These are phyloP conservation scores for Trichoderma gamsii DNA, from an alignment of 495 filamentous ascomycete species.

Conservation along the genomic window DNA sequence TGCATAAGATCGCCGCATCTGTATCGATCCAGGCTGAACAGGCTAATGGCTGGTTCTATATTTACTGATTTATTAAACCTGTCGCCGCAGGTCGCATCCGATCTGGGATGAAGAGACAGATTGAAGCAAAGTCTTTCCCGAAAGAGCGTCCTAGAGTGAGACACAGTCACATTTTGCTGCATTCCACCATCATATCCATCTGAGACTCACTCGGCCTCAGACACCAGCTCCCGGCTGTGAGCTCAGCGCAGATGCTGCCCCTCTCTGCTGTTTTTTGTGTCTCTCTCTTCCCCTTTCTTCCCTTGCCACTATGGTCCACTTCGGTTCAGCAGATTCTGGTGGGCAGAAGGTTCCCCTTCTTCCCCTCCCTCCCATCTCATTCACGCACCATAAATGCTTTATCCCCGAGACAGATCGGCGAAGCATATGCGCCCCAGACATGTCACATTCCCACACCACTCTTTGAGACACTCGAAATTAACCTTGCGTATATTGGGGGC, in stretches of 20 bases:
- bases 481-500: neutral
- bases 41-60: neutral
- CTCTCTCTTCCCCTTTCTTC: neutral
- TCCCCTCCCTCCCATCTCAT: neutral
- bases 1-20: neutral
- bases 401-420: constrained; percentile 9
- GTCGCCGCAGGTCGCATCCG: neutral
- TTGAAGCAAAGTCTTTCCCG: neutral
- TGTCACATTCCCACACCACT: constrained; percentile 7
- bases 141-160: neutral
- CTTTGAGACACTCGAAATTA: constrained; percentile 1
- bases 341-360: neutral
- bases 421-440: constrained; percentile 8
- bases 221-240: neutral
- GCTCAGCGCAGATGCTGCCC: neutral
- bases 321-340: neutral
- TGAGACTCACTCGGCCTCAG: neutral
- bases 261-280: neutral
- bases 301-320: neutral
- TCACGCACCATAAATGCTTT: neutral
- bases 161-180: neutral
- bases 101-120: neutral
- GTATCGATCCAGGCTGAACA: neutral
- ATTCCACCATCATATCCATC: neutral
- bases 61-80: neutral